Evolutionary conservation across 495 filamentous ascomycete species (phyloP).

Genomic region (Pseudotulostoma volvatum): DNA sequence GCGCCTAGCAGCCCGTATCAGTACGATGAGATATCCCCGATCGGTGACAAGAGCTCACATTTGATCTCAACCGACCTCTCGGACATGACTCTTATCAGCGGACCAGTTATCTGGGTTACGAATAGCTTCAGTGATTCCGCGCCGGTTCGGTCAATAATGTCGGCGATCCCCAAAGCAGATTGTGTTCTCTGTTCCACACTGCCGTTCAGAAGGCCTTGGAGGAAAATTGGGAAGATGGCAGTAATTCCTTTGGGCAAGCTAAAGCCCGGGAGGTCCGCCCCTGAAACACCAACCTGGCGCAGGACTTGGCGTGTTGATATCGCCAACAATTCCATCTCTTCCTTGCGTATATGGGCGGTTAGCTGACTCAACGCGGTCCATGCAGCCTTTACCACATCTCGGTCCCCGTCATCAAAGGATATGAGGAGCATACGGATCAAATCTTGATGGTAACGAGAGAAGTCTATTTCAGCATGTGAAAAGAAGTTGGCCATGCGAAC

Average conservation of each 20-base stretch:
- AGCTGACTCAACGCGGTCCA: slow-evolving; percentile 82
- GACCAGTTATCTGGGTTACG: slow-evolving; percentile 94
- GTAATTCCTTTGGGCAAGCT: slow-evolving; percentile 93
- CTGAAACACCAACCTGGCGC: slow-evolving; percentile 73
- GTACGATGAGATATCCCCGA: neutral
- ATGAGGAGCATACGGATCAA: slow-evolving; percentile 77
- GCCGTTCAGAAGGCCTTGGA: slow-evolving; percentile 95
- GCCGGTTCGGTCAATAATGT: slow-evolving; percentile 82
- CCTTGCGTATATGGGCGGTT: slow-evolving; percentile 78
- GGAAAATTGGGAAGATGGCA: slow-evolving; percentile 87
- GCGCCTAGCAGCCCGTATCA: slow-evolving; percentile 38
- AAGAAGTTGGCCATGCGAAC: slow-evolving; percentile 82
- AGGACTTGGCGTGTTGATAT: slow-evolving; percentile 70
- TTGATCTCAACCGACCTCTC: slow-evolving; percentile 92
- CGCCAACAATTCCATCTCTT: slow-evolving; percentile 95
- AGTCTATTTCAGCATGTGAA: slow-evolving; percentile 61
- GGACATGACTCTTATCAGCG: slow-evolving; percentile 90
- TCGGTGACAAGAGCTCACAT: slow-evolving; percentile 18
- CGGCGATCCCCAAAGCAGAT: slow-evolving; percentile 82
- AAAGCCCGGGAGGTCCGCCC: slow-evolving; percentile 75
- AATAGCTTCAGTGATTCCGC: slow-evolving; percentile 75
- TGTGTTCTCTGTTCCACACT: slow-evolving; percentile 80
- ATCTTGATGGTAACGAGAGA: slow-evolving; percentile 86
- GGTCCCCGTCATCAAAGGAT: slow-evolving; percentile 77
- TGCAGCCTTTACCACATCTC: slow-evolving; percentile 74